Percentiles rank a stretch among this genome's conserved stretches.
phyloP scores from a whole-genome alignment of 805 yeast genomes.

The Candida michaelii region DNA sequence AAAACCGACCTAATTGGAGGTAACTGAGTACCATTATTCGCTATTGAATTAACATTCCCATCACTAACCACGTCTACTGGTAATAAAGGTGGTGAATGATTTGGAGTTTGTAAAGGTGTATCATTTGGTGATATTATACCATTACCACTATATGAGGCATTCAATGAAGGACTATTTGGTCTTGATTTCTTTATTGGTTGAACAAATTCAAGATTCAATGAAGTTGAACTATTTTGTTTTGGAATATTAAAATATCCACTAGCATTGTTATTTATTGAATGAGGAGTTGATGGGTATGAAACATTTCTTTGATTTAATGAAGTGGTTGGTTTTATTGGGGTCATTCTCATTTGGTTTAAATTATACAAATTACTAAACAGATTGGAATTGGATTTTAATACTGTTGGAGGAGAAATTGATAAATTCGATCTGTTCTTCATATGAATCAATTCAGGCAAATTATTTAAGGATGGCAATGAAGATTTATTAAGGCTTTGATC shows the following conservation, averaged over 20 bases:
- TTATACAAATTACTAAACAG: conserved; percentile 20
- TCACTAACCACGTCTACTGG: conserved; percentile 19
- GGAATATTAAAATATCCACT: conserved; percentile 15
- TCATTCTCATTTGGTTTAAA: conserved; percentile 34
- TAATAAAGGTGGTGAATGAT: conserved; percentile 47
- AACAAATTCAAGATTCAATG: conserved; percentile 37
- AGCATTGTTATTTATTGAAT: conserved; percentile 13
- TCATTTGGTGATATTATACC: conserved; percentile 39
- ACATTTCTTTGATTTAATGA: conserved; percentile 8
- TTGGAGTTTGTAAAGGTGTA: conserved; percentile 51
- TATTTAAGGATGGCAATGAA: conserved; percentile 27
- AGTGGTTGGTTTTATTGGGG: conserved; percentile 36
- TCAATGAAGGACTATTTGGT: conserved; percentile 44
- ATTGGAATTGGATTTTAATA: conserved; percentile 10
- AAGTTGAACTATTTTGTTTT: conserved; percentile 30
- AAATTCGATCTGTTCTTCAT: conserved; percentile 15
- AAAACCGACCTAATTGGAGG: conserved; percentile 44
- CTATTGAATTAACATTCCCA: conserved; percentile 24
- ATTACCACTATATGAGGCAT: background rate
- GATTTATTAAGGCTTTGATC: conserved; percentile 17
- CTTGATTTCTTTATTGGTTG: conserved; percentile 42
- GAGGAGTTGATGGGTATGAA: conserved; percentile 24
- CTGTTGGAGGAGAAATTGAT: conserved; percentile 8
- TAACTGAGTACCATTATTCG: conserved; percentile 39
- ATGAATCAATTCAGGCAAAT: conserved; percentile 35